Evolutionary conservation across 345 rosid genomes (phyloP).

Genomic region (Arabis alpina): DNA sequence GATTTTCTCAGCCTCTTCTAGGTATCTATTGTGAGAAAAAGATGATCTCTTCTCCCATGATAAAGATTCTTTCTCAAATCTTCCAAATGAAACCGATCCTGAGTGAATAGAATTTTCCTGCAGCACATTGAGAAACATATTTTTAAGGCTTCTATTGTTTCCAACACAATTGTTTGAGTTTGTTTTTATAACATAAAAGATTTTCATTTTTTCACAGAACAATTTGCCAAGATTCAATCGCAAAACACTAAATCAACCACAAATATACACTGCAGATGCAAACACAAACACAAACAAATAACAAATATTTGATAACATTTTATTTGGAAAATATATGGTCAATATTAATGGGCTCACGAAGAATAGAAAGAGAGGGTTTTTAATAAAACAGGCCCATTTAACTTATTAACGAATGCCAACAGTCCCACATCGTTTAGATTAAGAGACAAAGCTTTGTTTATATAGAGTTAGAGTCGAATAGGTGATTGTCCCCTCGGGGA

Average conservation of each 20-base stretch:
- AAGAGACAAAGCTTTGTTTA: not conserved
- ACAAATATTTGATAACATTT: too few species aligned
- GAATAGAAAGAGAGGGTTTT: not conserved
- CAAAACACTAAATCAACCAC: not conserved
- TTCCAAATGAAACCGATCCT: constrained; percentile 89
- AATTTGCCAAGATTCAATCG: not conserved
- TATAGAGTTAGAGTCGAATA: accelerated
- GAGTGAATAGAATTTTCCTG: constrained; percentile 77
- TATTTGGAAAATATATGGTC: too few species aligned
- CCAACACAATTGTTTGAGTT: not conserved
- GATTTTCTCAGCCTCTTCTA: constrained; percentile 84
- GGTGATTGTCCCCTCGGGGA: constrained; percentile 12
- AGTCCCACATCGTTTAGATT: constrained; percentile 19
- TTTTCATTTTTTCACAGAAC: not conserved
- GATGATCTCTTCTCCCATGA: constrained; percentile 89
- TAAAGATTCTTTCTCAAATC: constrained; percentile 75
- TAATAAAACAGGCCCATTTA: not conserved
- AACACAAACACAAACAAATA: not conserved
- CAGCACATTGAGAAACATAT: constrained; percentile 30
- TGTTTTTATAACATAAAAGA: not conserved
- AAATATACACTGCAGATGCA: not conserved
- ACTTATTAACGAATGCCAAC: not conserved
- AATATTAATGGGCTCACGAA: not conserved
- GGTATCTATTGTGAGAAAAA: constrained; percentile 83
- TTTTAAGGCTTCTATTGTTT: not conserved